These are phyloP conservation scores for Infundibulicybe gibba DNA, from an alignment of 768 basidiomycete species.

Conservation along the genomic window DNA sequence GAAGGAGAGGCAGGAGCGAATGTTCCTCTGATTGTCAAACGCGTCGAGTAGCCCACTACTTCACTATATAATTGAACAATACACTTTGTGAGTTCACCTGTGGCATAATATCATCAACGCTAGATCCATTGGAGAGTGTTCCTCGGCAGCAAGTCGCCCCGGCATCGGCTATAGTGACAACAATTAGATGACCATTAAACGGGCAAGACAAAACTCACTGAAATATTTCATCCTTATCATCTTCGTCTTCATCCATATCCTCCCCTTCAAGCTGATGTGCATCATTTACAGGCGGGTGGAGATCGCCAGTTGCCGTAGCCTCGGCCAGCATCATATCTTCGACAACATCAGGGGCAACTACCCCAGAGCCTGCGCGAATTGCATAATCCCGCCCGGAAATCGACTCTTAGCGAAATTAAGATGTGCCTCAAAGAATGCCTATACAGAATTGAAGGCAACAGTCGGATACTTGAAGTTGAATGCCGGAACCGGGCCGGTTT, in stretches of 20 bases:
- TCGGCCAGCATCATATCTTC: slow-evolving; percentile 55
- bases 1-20: slow-evolving; percentile 27
- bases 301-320: slow-evolving; percentile 32
- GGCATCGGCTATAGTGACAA: too few species aligned
- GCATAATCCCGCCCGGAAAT: slow-evolving; percentile 63
- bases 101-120: too few species aligned
- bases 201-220: too few species aligned
- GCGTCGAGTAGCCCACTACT: slow-evolving; percentile 4
- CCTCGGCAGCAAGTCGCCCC: too few species aligned
- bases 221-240: too few species aligned
- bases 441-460: slow-evolving; percentile 13
- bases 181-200: too few species aligned
- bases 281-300: too few species aligned
- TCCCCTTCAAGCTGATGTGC: too few species aligned
- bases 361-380: slow-evolving; percentile 54
- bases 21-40: slow-evolving; percentile 30
- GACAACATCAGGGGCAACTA: slow-evolving; percentile 54
- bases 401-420: slow-evolving; percentile 49
- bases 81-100: too few species aligned
- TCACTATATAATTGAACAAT: too few species aligned
- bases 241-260: too few species aligned
- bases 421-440: slow-evolving; percentile 56
- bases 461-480: slow-evolving; percentile 55
- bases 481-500: slow-evolving; percentile 50
- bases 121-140: too few species aligned